Conservation (phyloP, 192 early-diverging fungal species). For the Coemansia sp. region DNA sequence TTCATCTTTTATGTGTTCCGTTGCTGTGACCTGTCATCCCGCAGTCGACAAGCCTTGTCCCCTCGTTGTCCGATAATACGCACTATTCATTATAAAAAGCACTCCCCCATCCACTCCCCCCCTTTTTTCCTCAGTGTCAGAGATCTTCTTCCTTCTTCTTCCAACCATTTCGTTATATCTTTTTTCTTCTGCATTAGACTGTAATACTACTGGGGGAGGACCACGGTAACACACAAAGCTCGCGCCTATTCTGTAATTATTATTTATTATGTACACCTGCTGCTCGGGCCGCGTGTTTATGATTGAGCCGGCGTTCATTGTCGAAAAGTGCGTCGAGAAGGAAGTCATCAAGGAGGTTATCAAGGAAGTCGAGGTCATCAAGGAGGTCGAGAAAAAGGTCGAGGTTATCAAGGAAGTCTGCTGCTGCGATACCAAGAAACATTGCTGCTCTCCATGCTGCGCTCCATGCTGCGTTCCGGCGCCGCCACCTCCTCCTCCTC, state of each 20-base stretch:
- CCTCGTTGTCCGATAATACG: neutral
- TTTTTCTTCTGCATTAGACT: neutral
- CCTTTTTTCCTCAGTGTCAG: neutral
- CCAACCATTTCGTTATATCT: neutral
- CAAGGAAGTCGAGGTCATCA: slow-evolving; percentile 36
- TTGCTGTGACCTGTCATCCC: neutral
- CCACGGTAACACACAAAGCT: neutral
- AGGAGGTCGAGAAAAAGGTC: slow-evolving; percentile 33
- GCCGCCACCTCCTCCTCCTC: slow-evolving; percentile 15
- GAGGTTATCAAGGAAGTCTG: slow-evolving; percentile 32
- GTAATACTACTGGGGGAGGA: neutral
- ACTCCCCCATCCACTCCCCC: neutral
- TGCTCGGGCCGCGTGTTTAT: slow-evolving; percentile 47
- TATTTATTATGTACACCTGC: slow-evolving; percentile 40
- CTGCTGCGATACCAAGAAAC: slow-evolving; percentile 33
- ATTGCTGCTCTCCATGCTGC: slow-evolving; percentile 5
- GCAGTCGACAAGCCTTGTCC: neutral
- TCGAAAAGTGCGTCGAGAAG: slow-evolving; percentile 51
- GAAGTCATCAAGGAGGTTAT: slow-evolving; percentile 43
- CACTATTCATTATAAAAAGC: neutral
- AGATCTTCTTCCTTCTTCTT: neutral
- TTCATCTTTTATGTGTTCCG: neutral
- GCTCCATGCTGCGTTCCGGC: neutral
- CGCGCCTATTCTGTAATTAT: slow-evolving; percentile 12
- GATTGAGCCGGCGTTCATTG: slow-evolving; percentile 45